Evolutionary conservation across 305 asterid genomes (phyloP).

Genomic region (Petunia hybrid): DNA sequence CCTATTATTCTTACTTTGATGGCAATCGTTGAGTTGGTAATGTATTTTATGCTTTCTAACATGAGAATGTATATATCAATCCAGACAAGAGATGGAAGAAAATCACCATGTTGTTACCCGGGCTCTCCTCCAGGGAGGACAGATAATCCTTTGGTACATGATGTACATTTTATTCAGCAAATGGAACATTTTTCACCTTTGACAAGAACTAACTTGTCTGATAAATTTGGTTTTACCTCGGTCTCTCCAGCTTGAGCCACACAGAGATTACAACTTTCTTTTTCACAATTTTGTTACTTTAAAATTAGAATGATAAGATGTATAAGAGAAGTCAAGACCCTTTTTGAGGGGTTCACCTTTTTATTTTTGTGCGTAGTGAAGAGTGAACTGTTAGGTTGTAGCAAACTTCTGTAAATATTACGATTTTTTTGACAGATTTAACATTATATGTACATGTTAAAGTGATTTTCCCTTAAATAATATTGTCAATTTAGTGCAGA

Average conservation of each 20-base stretch:
- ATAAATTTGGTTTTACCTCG: constrained; percentile 41
- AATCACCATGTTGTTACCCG: constrained; percentile 44
- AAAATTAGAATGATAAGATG: neutral
- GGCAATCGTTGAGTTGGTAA: no score
- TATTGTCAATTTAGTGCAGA: neutral
- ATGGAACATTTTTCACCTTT: constrained; percentile 37
- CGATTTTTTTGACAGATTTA: neutral
- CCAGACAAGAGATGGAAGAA: constrained; percentile 49
- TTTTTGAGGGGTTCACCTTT: neutral
- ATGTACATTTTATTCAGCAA: constrained; percentile 47
- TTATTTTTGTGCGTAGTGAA: neutral
- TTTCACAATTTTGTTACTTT: neutral
- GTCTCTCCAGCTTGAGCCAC: constrained; percentile 41
- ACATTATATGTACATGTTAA: constrained; percentile 5
- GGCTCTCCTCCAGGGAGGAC: constrained; percentile 66
- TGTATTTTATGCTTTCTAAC: no score
- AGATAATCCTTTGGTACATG: constrained; percentile 64
- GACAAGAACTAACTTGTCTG: constrained; percentile 35
- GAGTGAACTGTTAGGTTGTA: neutral
- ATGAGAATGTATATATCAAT: neutral
- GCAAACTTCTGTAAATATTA: neutral
- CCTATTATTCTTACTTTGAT: no score
- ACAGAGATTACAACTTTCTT: neutral
- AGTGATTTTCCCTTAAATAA: neutral
- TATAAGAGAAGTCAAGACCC: constrained; percentile 18